Conservation (phyloP, 2,329 filamentous ascomycete genomes). For the Didymella exigua region DNA sequence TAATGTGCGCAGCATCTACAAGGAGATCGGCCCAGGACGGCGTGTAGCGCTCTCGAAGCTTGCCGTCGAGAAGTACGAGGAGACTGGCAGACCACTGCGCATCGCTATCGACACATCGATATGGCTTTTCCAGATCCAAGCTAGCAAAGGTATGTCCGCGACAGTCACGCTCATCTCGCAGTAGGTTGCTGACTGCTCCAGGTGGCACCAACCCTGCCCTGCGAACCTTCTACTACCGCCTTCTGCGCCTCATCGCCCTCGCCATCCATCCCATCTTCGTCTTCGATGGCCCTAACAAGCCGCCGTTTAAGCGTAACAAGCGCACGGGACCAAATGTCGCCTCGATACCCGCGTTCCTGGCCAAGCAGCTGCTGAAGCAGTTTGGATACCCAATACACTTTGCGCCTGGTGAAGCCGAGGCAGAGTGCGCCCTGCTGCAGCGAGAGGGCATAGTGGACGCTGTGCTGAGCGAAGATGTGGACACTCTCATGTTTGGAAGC, state of each 20-base stretch:
- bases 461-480: slow-evolving; percentile 94
- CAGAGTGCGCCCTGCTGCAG: slow-evolving; percentile 90
- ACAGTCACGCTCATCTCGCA: background rate
- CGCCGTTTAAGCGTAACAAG: slow-evolving; percentile 87
- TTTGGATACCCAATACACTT: slow-evolving; percentile 86
- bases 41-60: slow-evolving; percentile 83
- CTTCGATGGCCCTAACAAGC: slow-evolving; percentile 86
- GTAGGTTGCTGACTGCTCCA: slow-evolving; percentile 36
- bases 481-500: slow-evolving; percentile 97
- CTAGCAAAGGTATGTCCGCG: slow-evolving; percentile 66
- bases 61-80: slow-evolving; percentile 75
- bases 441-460: slow-evolving; percentile 74
- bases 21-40: slow-evolving; percentile 81
- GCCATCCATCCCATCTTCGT: slow-evolving; percentile 89
- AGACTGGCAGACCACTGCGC: slow-evolving; percentile 73
- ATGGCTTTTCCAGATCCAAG: slow-evolving; percentile 94
- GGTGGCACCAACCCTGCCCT: slow-evolving; percentile 89
- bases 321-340: slow-evolving; percentile 67
- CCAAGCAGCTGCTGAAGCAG: slow-evolving; percentile 80
- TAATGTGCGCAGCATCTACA: slow-evolving; percentile 72
- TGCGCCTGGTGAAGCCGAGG: slow-evolving; percentile 93
- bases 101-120: slow-evolving; percentile 95
- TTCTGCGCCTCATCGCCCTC: slow-evolving; percentile 75
- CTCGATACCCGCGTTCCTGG: slow-evolving; percentile 72
- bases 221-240: slow-evolving; percentile 89